Evolutionary conservation across 2,329 filamentous ascomycete species (phyloP), one percentile per base, ranked within the genome.

Genomic region (Aspergillus clavatus): DNA sequence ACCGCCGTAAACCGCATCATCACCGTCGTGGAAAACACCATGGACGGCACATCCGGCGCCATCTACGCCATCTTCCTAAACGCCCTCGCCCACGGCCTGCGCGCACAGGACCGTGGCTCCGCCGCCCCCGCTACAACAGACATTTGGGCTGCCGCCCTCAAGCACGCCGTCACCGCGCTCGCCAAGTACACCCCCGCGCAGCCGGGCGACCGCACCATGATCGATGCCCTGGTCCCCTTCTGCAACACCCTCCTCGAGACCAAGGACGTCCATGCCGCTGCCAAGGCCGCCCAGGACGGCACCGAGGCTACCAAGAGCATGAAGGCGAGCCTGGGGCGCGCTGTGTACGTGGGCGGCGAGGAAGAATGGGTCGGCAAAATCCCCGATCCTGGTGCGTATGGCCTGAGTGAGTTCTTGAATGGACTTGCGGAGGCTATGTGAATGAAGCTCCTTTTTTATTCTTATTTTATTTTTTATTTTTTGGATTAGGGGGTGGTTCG

Each of bases 201-300:
- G 42, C 85, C 86, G 0, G 93, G 93, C 22, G 93, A 98, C 65
- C 79, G 93, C 40, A 98, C 93, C 0, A 72, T 97, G 27, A 80
- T 97, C 26, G 93, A 98, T 68, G 89, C 91, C 1, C 74, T 98
- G 40, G 80, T 87, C 51, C 93, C 93, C 1, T 98, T 97, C 63
- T 83, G 94, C 41, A 79, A 88, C 35, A 80, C 77, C 3, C 76
- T 97, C 2, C 75, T 70, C 5, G 68, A 78, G 59, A 83, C 82
- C 0, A 80, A 80, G 11, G 80, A 87, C 61, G 65, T 93, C 16
- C 77, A 80, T 53, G 75, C 82, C 62, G 90, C 93, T 6, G 89
- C 88, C 0, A 74, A 81, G 57, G 89, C 87, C 2, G 84, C 89
- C 0, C 79, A 80, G 52, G 75, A 82, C 38, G 93, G 86, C 0